Base-by-base conservation (phyloP, 2,329 filamentous ascomycete species). In the Aspergillus pseudotamarii region DNA sequence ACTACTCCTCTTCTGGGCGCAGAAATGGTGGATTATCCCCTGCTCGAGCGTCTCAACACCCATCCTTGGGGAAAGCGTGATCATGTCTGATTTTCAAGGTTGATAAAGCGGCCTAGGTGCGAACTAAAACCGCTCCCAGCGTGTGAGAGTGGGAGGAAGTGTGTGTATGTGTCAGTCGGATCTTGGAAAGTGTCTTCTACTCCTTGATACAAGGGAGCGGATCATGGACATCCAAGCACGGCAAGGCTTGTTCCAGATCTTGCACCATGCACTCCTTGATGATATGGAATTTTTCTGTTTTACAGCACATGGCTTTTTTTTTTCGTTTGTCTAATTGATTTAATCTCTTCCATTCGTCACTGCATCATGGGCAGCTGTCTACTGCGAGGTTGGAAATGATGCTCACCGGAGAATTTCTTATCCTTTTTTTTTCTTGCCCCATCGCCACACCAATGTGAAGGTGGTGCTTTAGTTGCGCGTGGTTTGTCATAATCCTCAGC, bases 371-470 rank as follows among this genome's bases (percentile, higher is more conserved):
- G 41, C 46, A 50, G 57, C 58, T 34, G 51, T 28, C 57, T 48
- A 30, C 48, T 21, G 21, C 30, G 46, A 48, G 41, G 46, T 36
- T 53, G 59, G 56, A 59, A 59, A 48, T 59, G 50, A 59, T 57
- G 38, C 59, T 63, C 36, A 36, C 45, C 59, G 64, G 61, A 58
- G 55, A 63, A 59, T 64, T 65, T 61, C 48, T 51, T 19, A 51
- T n/a, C 26, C 26, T 50, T 50, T 30, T 50, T 30, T 48, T 48
- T 51, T 12, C 28, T 51, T 30, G 30, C 46, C 58, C 59, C 59
- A 55, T 63, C 58, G 59, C 36, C 53, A 46, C 46, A 41, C 45
- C 36, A 21, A 45, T 53, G 45, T 57, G 53, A 53, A 62, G 54
- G 56, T 58, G 57, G 55, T 46, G 50, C 48, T 34, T 36, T 48